Percentiles rank a stretch among this genome's conserved stretches.
Conservation (phyloP, 495 filamentous ascomycete genomes). For the Clohesyomyces aquaticus region DNA sequence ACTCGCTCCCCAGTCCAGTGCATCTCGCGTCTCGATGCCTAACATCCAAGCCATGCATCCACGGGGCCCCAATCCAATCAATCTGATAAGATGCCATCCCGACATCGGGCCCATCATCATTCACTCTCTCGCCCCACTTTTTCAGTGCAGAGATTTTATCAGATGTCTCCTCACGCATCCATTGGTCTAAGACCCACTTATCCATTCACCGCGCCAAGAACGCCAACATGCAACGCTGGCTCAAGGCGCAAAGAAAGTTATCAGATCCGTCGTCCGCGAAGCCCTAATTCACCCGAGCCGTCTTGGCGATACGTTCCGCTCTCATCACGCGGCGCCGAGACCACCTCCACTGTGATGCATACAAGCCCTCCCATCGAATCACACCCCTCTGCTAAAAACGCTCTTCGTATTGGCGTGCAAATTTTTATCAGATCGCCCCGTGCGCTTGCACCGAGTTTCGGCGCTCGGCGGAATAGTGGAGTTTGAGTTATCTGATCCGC, state of each 20-base stretch:
- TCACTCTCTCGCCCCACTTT: background rate
- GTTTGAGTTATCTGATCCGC: conserved; percentile 30
- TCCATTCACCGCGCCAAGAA: too few species aligned
- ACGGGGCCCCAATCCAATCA: too few species aligned
- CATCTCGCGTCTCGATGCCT: too few species aligned
- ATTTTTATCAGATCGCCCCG: conserved; percentile 12
- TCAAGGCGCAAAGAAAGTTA: background rate
- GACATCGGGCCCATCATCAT: background rate
- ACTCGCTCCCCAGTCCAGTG: too few species aligned
- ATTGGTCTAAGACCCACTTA: too few species aligned
- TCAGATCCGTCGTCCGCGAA: conserved; percentile 2
- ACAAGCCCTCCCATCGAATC: background rate
- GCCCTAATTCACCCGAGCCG: background rate
- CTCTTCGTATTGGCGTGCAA: background rate
- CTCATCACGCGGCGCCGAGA: too few species aligned
- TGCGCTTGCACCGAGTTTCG: background rate
- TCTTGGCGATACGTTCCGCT: background rate
- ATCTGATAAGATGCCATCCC: conserved; percentile 15
- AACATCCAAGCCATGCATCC: too few species aligned
- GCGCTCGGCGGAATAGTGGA: background rate
- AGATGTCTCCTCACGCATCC: conserved; percentile 1
- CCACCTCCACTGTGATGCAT: too few species aligned
- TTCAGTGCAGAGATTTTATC: background rate
- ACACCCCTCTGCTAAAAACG: background rate
- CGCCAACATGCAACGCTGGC: too few species aligned